Evolutionary conservation across 1,284 basidiomycete species (phyloP), one percentile per base, ranked within the genome.

Genomic region (Gomphus bonarii): DNA sequence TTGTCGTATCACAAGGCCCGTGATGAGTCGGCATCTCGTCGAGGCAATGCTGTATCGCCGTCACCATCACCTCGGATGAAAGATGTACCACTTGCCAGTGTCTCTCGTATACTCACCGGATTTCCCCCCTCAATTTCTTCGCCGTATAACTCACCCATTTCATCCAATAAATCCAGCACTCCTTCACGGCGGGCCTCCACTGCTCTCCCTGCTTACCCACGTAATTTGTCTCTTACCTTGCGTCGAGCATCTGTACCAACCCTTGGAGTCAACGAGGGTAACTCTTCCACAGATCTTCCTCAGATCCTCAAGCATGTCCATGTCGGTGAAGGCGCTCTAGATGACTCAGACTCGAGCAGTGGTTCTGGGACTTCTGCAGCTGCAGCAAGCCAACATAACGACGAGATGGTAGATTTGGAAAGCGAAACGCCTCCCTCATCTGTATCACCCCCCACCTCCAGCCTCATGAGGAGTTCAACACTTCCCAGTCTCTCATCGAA

Each of bases 261-360:
- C 2, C 33, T 28, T 33, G 18, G 28, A 5, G 12, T 3, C 22
- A 14, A 11, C 44, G 30, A 16, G 35, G 28, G 33, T 31, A 3
- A 5, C 2, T 22, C 18, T 22, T 16, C 1, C 28, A 14, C 28
- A 6, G 38, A 14, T 11, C 36, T 20, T 3, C 30, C 40, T 44
- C 43, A 33, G n/a, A 6, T 12, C 9, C 1, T 28, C 25, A 30
- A 50, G 48, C 53, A 44, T 20, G 28, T 38, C 2, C 79, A 87
- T 62, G 78, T 85, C 2, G 88, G 87, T 11, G 87, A 88, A 63
- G 86, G 88, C 22, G 84, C 84, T 2, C 68, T 90, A 10, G 82
- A 85, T 60, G 80, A 82, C 59, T 72, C 78, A 1, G 70, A 72
- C 18, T 50, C 49, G 16, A 22, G 25, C 18, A 35, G 31, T 20